Evolutionary conservation across 2,329 filamentous ascomycete genomes (phyloP).

Genomic region (Emergomyces africanus): DNA sequence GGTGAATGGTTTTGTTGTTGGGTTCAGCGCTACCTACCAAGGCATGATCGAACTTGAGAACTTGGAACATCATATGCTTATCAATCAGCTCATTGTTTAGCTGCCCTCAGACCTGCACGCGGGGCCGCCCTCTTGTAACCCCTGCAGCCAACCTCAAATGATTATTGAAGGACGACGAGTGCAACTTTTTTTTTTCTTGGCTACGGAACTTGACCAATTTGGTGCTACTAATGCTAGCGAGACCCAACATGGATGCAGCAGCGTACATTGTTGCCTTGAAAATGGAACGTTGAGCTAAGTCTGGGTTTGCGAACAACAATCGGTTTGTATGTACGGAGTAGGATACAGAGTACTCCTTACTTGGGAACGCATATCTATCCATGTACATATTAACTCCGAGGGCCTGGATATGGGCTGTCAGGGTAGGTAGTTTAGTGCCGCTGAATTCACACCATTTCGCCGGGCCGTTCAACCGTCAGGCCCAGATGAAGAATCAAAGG

Average conservation of each 20-base stretch:
- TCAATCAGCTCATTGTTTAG: neutral
- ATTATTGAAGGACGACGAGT: too few relatives aligned
- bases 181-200: too few relatives aligned
- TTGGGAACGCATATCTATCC: too few relatives aligned
- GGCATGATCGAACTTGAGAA: neutral
- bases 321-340: neutral
- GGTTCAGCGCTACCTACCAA: neutral
- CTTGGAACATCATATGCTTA: neutral
- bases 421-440: neutral
- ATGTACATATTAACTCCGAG: neutral
- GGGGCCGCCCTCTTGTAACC: neutral
- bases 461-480: neutral
- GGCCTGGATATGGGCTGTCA: neutral
- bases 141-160: too few relatives aligned
- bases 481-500: neutral
- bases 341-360: too few relatives aligned
- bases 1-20: neutral
- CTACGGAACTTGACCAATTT: too few relatives aligned
- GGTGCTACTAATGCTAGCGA: neutral
- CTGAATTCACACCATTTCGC: neutral
- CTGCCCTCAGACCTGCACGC: neutral
- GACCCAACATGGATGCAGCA: neutral
- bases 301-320: neutral
- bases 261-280: neutral
- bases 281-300: neutral